Evolutionary conservation across 2,329 filamentous ascomycete species (phyloP).

Genomic region (Curvularia eragrostidis): DNA sequence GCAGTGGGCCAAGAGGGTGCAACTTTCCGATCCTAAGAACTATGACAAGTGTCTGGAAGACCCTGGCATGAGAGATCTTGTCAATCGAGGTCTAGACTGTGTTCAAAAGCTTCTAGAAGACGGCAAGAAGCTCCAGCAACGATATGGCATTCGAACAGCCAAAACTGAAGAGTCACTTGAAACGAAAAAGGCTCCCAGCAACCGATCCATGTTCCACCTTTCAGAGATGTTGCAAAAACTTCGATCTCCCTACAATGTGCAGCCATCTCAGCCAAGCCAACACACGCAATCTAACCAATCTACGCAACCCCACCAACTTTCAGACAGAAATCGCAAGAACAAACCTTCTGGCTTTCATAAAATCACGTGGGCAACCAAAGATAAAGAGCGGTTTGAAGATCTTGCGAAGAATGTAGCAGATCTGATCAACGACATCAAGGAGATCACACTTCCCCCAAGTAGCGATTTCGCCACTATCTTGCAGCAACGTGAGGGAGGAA

Average conservation of each 20-base stretch:
- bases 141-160: background rate
- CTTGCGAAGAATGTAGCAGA: background rate
- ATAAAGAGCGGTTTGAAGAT: background rate
- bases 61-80: background rate
- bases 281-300: no score
- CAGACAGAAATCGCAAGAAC: rapidly evolving
- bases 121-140: background rate
- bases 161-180: no score
- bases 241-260: no score
- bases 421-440: background rate
- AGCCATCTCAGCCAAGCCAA: background rate
- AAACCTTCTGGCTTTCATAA: background rate
- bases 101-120: conserved; percentile 1
- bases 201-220: background rate
- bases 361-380: conserved; percentile 5
- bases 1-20: background rate
- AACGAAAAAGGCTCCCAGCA: no score
- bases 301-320: no score
- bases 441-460: background rate
- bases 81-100: background rate
- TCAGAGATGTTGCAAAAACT: background rate
- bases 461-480: background rate
- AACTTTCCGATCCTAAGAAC: background rate
- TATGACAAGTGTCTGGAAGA: background rate
- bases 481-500: background rate